phyloP scores from a whole-genome alignment of 2,329 filamentous ascomycete species.

The Falciphora oryzae region DNA sequence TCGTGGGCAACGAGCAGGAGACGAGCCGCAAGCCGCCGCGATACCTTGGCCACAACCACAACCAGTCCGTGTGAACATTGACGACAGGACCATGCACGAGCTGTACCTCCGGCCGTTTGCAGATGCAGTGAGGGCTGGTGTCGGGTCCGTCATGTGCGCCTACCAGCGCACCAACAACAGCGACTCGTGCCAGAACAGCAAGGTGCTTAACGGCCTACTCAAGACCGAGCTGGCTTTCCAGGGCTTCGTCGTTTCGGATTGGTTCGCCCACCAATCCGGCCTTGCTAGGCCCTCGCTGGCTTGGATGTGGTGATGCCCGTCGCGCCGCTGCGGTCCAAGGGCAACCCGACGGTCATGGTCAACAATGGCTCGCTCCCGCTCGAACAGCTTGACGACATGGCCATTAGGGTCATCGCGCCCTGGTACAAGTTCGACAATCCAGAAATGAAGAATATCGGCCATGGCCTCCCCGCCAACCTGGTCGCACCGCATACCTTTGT shows the following conservation, averaged over 20 bases:
- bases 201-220: conserved; percentile 60
- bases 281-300: conserved; percentile 56
- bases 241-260: conserved; percentile 20
- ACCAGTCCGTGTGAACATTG: conserved; percentile 43
- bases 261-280: conserved; percentile 54
- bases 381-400: conserved; percentile 64
- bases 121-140: conserved; percentile 54
- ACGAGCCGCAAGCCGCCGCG: neutral
- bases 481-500: conserved; percentile 36
- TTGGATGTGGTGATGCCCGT: conserved; percentile 67
- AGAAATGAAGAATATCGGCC: conserved; percentile 42
- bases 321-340: conserved; percentile 31
- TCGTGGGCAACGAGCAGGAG: conserved; percentile 27
- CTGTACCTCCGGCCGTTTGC: conserved; percentile 53
- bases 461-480: conserved; percentile 56
- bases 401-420: conserved; percentile 54
- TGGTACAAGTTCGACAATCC: conserved; percentile 45
- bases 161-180: conserved; percentile 69
- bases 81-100: conserved; percentile 56
- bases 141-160: conserved; percentile 52
- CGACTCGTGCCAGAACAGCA: conserved; percentile 65
- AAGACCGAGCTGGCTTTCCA: conserved; percentile 56
- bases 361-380: conserved; percentile 52
- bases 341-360: conserved; percentile 54
- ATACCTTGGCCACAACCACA: conserved; percentile 15